These are phyloP conservation scores for Annulohypoxylon stygium DNA, from an alignment of 495 filamentous ascomycete genomes.

Conservation along the genomic window DNA sequence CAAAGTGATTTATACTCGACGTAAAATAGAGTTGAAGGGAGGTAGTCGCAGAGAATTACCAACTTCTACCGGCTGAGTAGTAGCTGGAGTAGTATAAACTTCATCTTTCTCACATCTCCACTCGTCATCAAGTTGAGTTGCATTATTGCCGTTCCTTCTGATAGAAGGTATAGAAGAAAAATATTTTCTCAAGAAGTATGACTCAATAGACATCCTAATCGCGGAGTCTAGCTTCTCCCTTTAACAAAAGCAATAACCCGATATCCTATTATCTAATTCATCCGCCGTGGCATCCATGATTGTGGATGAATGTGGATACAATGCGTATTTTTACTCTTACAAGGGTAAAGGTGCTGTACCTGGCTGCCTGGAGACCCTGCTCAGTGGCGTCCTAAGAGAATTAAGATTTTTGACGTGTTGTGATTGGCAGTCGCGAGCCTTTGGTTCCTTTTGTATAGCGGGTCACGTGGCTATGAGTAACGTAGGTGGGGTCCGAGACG, in stretches of 20 bases:
- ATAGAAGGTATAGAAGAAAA: constrained; percentile 11
- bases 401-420: background rate
- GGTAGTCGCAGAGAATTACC: constrained; percentile 15
- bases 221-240: constrained; percentile 31
- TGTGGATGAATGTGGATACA: background rate
- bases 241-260: constrained; percentile 24
- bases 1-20: constrained; percentile 22
- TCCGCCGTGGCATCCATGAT: constrained; percentile 11
- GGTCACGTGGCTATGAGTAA: constrained; percentile 39
- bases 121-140: background rate
- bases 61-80: constrained; percentile 20
- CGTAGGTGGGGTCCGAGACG: constrained; percentile 35
- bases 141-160: background rate
- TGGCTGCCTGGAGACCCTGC: background rate
- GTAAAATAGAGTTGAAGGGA: background rate
- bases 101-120: constrained; percentile 18
- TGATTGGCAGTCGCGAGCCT: constrained; percentile 8
- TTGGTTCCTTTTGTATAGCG: background rate
- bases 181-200: constrained; percentile 12
- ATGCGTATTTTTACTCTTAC: constrained; percentile 9
- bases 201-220: constrained; percentile 29
- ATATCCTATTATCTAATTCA: constrained; percentile 24
- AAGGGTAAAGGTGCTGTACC: constrained; percentile 18
- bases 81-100: constrained; percentile 4
- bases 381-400: background rate